These are phyloP conservation scores for Hansenula anomala DNA, from an alignment of 1,139 yeast species.

Conservation along the genomic window DNA sequence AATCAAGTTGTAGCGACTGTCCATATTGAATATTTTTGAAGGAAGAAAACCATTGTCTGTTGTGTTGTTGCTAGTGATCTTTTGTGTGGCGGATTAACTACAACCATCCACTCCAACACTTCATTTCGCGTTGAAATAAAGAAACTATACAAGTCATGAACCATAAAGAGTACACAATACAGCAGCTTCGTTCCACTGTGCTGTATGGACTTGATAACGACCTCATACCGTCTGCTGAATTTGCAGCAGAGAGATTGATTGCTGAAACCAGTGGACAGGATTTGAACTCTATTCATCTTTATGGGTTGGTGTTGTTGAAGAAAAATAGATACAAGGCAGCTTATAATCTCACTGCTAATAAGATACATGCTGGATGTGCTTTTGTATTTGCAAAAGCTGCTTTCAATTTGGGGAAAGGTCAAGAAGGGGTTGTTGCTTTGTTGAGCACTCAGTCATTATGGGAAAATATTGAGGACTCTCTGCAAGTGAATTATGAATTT, in stretches of 20 bases:
- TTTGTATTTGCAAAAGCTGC: slow-evolving; percentile 68
- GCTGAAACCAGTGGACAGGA: slow-evolving; percentile 37
- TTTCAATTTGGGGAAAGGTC: slow-evolving; percentile 46
- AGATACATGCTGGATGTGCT: slow-evolving; percentile 63
- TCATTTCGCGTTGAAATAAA: too few relatives aligned
- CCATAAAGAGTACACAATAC: slow-evolving; percentile 24
- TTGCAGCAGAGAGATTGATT: slow-evolving; percentile 71
- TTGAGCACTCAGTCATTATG: slow-evolving; percentile 34
- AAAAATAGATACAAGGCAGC: slow-evolving; percentile 57
- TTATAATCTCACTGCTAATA: slow-evolving; percentile 40
- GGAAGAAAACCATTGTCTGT: too few relatives aligned
- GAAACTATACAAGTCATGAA: slow-evolving; percentile 7
- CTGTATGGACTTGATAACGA: slow-evolving; percentile 72
- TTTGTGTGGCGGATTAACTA: too few relatives aligned
- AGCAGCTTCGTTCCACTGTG: slow-evolving; percentile 48
- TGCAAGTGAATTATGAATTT: slow-evolving; percentile 22
- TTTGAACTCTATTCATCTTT: slow-evolving; percentile 55
- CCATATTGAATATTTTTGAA: too few relatives aligned
- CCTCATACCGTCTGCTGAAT: slow-evolving; percentile 67
- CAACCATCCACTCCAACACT: too few relatives aligned
- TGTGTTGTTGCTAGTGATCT: too few relatives aligned
- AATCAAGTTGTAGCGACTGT: too few relatives aligned
- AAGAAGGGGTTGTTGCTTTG: slow-evolving; percentile 63
- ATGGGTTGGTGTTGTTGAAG: slow-evolving; percentile 57
- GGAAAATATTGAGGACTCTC: slow-evolving; percentile 15